Evolutionary conservation across 768 basidiomycete genomes (phyloP).

Genomic region (Kwoniella mangroviensis): DNA sequence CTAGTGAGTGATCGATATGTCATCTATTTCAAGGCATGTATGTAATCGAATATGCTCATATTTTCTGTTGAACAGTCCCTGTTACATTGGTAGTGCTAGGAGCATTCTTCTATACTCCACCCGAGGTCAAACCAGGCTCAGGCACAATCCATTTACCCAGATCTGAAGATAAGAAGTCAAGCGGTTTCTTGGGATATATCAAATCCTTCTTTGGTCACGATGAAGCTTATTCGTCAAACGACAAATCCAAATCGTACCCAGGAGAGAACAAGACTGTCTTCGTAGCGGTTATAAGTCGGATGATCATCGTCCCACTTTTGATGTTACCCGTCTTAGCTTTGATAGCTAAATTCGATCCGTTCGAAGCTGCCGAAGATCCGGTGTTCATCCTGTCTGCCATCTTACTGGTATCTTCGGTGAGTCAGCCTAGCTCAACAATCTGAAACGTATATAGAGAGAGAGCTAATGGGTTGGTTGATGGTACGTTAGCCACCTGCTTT

Average conservation of each 20-base stretch:
- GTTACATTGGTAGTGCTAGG: conserved; percentile 89
- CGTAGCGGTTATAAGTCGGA: conserved; percentile 80
- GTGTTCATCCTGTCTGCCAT: conserved; percentile 78
- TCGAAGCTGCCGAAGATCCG: conserved; percentile 59
- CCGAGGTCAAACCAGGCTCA: conserved; percentile 16
- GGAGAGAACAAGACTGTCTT: conserved; percentile 83
- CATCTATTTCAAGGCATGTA: neutral
- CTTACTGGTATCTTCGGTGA: conserved; percentile 71
- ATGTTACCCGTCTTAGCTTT: conserved; percentile 76
- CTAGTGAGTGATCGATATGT: conserved; percentile 41
- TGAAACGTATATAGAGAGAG: neutral
- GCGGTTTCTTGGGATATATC: conserved; percentile 26
- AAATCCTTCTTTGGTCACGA: conserved; percentile 28
- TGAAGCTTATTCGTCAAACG: neutral
- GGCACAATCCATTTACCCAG: neutral
- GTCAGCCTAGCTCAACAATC: conserved; percentile 2
- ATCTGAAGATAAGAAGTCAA: neutral
- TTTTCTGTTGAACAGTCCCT: conserved; percentile 66
- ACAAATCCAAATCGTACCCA: conserved; percentile 36
- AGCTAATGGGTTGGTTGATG: neutral
- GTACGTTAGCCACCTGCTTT: conserved; percentile 78
- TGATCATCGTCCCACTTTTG: conserved; percentile 81
- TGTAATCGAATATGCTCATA: neutral
- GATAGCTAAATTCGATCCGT: conserved; percentile 61
- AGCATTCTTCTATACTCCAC: conserved; percentile 75